A percentile compares a stretch with the other conserved stretches of the same genome.
Conservation (phyloP, 345 rosid species). For the Limnanthes douglasii region DNA sequence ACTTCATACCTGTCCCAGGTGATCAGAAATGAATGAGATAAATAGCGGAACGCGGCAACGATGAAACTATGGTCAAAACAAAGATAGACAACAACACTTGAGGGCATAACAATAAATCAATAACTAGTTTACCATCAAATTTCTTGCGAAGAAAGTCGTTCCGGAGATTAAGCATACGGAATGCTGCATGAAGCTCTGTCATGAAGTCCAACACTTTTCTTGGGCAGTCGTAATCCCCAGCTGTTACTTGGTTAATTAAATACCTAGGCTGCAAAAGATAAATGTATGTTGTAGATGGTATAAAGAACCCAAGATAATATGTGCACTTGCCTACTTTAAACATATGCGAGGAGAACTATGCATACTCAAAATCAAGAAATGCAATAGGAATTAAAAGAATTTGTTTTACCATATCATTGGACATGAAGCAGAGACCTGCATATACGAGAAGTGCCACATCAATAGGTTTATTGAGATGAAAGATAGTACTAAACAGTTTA, state of each 20-base stretch:
- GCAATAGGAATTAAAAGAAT: background rate
- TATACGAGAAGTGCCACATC: constrained; percentile 3
- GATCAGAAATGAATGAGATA: background rate
- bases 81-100: background rate
- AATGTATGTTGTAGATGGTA: background rate
- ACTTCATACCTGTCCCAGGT: constrained; percentile 52
- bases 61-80: background rate
- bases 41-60: background rate
- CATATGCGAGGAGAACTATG: too few relatives aligned
- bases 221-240: constrained; percentile 87
- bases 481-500: too few relatives aligned
- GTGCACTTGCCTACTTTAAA: too few relatives aligned
- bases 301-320: too few relatives aligned
- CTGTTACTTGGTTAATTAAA: constrained; percentile 82
- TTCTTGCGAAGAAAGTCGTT: constrained; percentile 96
- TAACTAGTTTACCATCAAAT: constrained; percentile 48
- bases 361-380: background rate
- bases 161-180: constrained; percentile 89
- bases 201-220: constrained; percentile 73
- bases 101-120: background rate
- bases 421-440: constrained; percentile 91
- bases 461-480: background rate
- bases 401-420: constrained; percentile 76
- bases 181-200: constrained; percentile 79
- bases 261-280: constrained; percentile 75